These are phyloP conservation scores for Neospermospora avenae DNA, from an alignment of 2,329 filamentous ascomycete genomes.

Conservation along the genomic window DNA sequence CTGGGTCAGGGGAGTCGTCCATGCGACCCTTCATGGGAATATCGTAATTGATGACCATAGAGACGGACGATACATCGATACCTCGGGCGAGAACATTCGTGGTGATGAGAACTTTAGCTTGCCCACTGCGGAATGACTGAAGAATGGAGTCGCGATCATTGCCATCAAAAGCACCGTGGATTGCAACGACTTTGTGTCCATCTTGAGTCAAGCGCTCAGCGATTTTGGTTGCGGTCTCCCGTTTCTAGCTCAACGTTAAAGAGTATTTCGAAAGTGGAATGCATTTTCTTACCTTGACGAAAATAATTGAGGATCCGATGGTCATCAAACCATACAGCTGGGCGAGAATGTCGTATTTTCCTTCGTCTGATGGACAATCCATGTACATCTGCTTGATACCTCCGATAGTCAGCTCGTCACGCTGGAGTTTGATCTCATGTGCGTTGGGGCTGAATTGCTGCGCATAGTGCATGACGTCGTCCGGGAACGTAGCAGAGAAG, in stretches of 20 bases:
- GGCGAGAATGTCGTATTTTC: conserved; percentile 86
- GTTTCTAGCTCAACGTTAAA: conserved; percentile 56
- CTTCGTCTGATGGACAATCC: conserved; percentile 76
- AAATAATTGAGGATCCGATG: conserved; percentile 96
- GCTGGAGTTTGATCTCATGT: conserved; percentile 81
- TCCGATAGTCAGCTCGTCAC: conserved; percentile 90
- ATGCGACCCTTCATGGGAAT: conserved; percentile 72
- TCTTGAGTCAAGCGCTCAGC: conserved; percentile 81
- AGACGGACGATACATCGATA: conserved; percentile 90
- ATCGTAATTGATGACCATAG: conserved; percentile 98
- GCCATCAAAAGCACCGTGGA: conserved; percentile 87
- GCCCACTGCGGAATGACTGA: conserved; percentile 78
- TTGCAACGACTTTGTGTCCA: conserved; percentile 85
- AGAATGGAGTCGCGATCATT: conserved; percentile 78
- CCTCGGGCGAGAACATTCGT: conserved; percentile 96
- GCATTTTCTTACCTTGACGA: conserved; percentile 67
- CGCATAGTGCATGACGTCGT: conserved; percentile 81
- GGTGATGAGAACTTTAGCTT: conserved; percentile 93
- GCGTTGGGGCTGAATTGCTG: conserved; percentile 79
- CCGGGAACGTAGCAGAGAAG: conserved; percentile 96
- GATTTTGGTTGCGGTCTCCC: conserved; percentile 81
- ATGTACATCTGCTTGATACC: conserved; percentile 98
- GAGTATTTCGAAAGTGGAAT: neutral
- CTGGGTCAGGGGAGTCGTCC: conserved; percentile 81
- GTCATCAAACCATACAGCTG: conserved; percentile 96